These are phyloP conservation scores for Cladophialophora chaetospira DNA, from an alignment of 2,329 filamentous ascomycete species.

Conservation along the genomic window DNA sequence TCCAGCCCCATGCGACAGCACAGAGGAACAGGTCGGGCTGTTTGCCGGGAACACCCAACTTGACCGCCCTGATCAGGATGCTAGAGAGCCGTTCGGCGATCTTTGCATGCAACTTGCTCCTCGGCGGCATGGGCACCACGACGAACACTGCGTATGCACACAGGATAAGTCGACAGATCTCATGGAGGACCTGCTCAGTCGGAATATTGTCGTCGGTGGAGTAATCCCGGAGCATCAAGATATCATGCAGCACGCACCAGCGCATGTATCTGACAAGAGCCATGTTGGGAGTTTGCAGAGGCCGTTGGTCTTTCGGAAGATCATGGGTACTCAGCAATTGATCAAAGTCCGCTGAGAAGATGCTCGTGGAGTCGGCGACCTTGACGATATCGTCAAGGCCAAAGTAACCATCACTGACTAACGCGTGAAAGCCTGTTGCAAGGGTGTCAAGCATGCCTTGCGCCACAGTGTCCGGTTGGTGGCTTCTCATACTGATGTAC, in stretches of 20 bases:
- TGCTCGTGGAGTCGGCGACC: neutral
- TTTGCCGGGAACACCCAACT: conserved; percentile 33
- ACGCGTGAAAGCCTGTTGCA: neutral
- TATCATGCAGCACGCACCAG: conserved; percentile 13
- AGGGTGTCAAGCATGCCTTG: neutral
- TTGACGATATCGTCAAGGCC: neutral
- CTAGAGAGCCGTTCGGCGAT: conserved; percentile 35
- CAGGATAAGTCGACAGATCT: conserved; percentile 40
- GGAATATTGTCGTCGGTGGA: neutral
- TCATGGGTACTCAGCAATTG: neutral
- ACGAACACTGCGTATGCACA: conserved; percentile 42
- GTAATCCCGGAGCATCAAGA: conserved; percentile 7
- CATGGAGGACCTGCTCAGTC: conserved; percentile 33
- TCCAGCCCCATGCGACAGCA: conserved; percentile 42
- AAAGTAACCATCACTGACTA: neutral
- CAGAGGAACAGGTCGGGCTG: conserved; percentile 37
- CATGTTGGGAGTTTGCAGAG: conserved; percentile 4
- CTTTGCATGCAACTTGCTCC: conserved; percentile 38
- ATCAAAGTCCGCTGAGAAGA: conserved; percentile 8
- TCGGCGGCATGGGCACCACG: conserved; percentile 42
- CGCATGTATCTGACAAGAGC: conserved; percentile 6
- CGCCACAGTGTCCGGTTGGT: neutral
- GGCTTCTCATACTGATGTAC: conserved; percentile 1
- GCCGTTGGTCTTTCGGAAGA: conserved; percentile 5
- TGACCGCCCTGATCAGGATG: conserved; percentile 33